Evolutionary conservation across 164 flowering plant genomes (phyloP).

Genomic region (Dillenia turbinata): DNA sequence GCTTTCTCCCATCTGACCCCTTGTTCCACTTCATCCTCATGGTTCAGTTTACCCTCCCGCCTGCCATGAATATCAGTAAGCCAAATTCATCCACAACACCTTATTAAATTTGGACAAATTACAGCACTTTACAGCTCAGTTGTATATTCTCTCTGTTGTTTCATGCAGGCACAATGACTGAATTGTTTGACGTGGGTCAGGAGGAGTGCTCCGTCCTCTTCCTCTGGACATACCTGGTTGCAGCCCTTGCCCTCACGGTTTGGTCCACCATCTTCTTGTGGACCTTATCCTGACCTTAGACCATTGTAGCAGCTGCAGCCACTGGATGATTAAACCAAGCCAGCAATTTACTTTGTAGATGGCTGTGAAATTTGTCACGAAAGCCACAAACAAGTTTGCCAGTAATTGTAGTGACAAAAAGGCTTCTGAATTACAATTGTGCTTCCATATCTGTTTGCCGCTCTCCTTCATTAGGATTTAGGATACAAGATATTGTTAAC

Average conservation of each 20-base stretch:
- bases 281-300: slow-evolving; percentile 28
- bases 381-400: too few relatives aligned
- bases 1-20: slow-evolving; percentile 65
- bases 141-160: not conserved
- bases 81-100: not conserved
- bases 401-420: too few relatives aligned
- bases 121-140: too few relatives aligned
- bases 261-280: slow-evolving; percentile 84
- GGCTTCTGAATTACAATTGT: too few relatives aligned
- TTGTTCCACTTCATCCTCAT: slow-evolving; percentile 65
- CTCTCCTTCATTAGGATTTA: too few relatives aligned
- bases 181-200: slow-evolving; percentile 77
- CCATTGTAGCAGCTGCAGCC: too few relatives aligned
- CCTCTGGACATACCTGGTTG: slow-evolving; percentile 81
- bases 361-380: too few relatives aligned
- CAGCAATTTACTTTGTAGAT: too few relatives aligned
- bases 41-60: slow-evolving; percentile 80
- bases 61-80: slow-evolving; percentile 87
- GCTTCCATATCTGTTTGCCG: too few relatives aligned
- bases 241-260: slow-evolving; percentile 65
- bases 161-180: slow-evolving; percentile 78
- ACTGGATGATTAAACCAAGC: too few relatives aligned
- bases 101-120: too few relatives aligned
- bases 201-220: slow-evolving; percentile 83
- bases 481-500: too few relatives aligned